Evolutionary conservation across 768 basidiomycete species (phyloP), one percentile per base, ranked within the genome.

Genomic region (Galerina marginata): DNA sequence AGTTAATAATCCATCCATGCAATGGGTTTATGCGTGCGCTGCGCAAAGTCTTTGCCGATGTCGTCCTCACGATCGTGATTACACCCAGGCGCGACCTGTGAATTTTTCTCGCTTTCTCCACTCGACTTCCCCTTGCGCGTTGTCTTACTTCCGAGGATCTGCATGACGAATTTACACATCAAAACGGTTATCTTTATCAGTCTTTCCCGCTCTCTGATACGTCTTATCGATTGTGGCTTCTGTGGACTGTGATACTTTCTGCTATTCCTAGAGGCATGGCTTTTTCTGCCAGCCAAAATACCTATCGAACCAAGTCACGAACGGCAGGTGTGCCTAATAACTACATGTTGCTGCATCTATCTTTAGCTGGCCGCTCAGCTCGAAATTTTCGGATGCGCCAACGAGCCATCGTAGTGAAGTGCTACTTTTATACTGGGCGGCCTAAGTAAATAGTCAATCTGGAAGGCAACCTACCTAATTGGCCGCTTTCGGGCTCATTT

Each of bases 281-380:
- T 62, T 62, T 64, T 67, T 67, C 65, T 67, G 65, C 63, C 65
- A 64, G 57, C 60, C 55, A 61, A 46, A 52, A 33, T 37, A 23
- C 39, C 44, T 39, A 43, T 37, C 52, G 55, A 56, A 53, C 55
- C 44, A 55, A 57, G 16, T 33, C 60, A 38, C 40, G 44, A 29
- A 36, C 50, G 39, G 36, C 36, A 26, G 23, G n/a, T 46, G 23
- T 39, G 44, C 23, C 50, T 42, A 38, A 33, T 10, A 53, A 36
- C 29, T 42, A 50, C 29, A 33, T 7, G 7, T 26, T 20, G 15
- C 51, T n/a, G n/a, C 16, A 25, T 5, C 46, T 40, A 37, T 25
- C 23, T 45, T 26, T 54, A 49, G 14, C 29, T 44, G 39, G 15
- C 58, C 58, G 55, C 50, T 38, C 55, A 39, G 55, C 45, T 61